Base-by-base conservation (phyloP, 345 rosid genomes). In the Populus nigra region DNA sequence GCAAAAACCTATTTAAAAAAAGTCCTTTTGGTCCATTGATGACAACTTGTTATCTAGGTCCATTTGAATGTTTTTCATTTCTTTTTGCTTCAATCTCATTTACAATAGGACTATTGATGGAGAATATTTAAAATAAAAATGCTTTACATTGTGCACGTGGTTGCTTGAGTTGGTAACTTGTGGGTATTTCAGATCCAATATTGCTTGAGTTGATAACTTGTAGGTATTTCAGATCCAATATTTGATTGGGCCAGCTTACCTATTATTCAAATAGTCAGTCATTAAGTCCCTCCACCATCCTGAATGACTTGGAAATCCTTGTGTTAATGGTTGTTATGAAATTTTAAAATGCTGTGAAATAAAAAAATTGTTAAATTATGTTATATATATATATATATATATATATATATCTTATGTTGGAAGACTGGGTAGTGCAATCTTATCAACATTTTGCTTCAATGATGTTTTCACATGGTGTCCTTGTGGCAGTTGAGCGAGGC, bases 401-500 rank as follows among this genome's bases (percentile, higher is more conserved):
- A 17, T 25, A 22, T 2, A 41, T 33, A 33, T 33, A 33, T 33
- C 0, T 2, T 11, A 62, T 43, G 57, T 6, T 73, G 66, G 23
- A 22, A 31, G 72, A 25, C 38, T 65, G 23, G 50, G 41, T 79
- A 31, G 45, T 69, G 69, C 39, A 38, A 1, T 35, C 63, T 22
- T 38, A n/a, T 33, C 53, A 16, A 27, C 55, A n/a, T 47, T 38
- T 70, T 39, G 7, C 20, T 17, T 43, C 17, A 0, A 2, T 38
- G 20, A 55, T 29, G 35, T 65, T 43, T 29, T 7, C 47, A 55
- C 39, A 16, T 29, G 70, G 45, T 74, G 11, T 20, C 62, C 31
- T 69, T 71, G 15, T 66, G 70, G 76, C 88, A 94, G 98, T 92
- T 75, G 93, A 94, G 81, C 84, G 98, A 78, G 97, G 94, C 15